These are phyloP conservation scores for Fistulinella prunicolor DNA, from an alignment of 768 basidiomycete genomes.

Conservation along the genomic window DNA sequence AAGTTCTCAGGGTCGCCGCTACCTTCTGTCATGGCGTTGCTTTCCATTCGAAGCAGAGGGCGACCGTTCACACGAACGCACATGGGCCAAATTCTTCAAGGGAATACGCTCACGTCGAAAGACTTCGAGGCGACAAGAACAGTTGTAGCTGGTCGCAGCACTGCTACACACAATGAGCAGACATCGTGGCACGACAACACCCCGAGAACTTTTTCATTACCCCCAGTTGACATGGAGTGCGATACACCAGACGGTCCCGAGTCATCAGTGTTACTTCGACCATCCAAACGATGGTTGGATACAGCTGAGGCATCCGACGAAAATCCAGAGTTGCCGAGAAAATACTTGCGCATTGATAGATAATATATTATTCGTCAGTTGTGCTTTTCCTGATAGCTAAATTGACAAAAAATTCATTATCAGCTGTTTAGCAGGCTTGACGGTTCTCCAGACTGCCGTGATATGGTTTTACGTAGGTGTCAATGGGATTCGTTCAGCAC, in stretches of 20 bases:
- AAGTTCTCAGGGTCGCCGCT: slow-evolving; percentile 35
- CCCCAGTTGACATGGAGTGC: no score
- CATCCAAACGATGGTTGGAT: neutral
- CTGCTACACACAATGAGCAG: neutral
- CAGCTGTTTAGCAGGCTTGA: no score
- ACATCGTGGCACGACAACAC: neutral
- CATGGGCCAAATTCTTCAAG: neutral
- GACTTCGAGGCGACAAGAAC: neutral
- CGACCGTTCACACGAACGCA: neutral
- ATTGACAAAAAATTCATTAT: no score
- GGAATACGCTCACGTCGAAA: neutral
- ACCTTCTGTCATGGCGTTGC: slow-evolving; percentile 17
- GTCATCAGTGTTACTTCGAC: neutral
- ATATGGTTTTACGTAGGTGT: no score
- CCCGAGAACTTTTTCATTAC: neutral
- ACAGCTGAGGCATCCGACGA: neutral
- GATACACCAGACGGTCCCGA: neutral
- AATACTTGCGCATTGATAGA: neutral
- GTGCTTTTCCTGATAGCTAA: no score
- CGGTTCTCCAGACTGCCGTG: no score
- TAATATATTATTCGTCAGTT: no score
- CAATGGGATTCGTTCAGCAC: no score
- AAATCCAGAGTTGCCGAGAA: neutral
- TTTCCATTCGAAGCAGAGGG: slow-evolving; percentile 36
- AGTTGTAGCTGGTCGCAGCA: neutral